Evolutionary conservation across 169 alveolate species (phyloP).

Genomic region (Cryptosporidium parvum): DNA sequence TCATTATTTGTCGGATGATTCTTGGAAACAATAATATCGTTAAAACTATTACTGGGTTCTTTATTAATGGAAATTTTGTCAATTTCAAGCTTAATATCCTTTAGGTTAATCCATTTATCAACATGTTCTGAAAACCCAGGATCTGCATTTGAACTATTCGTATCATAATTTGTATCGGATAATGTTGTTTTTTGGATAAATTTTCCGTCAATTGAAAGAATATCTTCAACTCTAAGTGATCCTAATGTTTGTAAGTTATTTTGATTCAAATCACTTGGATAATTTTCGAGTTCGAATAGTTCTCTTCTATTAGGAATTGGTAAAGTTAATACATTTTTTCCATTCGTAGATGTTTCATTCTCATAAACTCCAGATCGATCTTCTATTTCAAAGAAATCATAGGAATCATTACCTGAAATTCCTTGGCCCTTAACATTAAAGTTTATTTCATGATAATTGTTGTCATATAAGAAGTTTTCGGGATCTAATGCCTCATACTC

Average conservation of each 20-base stretch:
- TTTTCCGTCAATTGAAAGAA: slow-evolving; percentile 47
- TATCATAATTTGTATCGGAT: neutral
- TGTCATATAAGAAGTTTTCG: neutral
- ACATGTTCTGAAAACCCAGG: neutral
- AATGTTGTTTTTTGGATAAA: slow-evolving; percentile 23
- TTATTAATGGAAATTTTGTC: slow-evolving; percentile 7
- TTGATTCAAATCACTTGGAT: neutral
- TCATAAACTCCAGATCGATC: neutral
- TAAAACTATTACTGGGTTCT: neutral
- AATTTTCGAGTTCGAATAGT: neutral
- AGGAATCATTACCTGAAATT: neutral
- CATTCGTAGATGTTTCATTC: neutral
- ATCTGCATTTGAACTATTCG: neutral
- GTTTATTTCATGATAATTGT: neutral
- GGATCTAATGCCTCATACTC: slow-evolving; percentile 43
- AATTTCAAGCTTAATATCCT: slow-evolving; percentile 29
- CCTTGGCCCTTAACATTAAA: neutral
- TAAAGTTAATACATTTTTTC: neutral
- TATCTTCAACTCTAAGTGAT: neutral
- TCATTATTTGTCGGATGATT: neutral
- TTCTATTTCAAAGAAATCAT: neutral
- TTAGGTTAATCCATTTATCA: neutral
- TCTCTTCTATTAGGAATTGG: slow-evolving; percentile 42
- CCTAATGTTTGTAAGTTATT: neutral
- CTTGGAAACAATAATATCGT: neutral